These are phyloP conservation scores for Aspergillus uvarum DNA, from an alignment of 2,329 filamentous ascomycete genomes.

Conservation along the genomic window DNA sequence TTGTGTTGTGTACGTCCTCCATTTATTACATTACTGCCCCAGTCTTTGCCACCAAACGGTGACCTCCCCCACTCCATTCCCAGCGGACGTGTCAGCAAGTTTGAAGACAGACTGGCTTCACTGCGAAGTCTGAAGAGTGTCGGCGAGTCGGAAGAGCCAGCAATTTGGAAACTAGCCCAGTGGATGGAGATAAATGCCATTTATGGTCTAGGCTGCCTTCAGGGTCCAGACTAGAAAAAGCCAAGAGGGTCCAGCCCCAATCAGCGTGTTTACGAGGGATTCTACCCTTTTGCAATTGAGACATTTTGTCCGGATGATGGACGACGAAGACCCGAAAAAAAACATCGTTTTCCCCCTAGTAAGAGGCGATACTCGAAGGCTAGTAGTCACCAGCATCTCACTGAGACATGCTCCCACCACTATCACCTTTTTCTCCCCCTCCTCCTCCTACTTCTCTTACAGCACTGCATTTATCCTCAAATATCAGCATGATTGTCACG, in stretches of 20 bases:
- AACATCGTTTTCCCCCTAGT: background rate
- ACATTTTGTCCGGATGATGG: constrained; percentile 11
- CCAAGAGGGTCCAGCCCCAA: constrained; percentile 19
- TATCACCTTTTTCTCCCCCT: background rate
- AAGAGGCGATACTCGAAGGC: background rate
- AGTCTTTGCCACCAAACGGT: background rate
- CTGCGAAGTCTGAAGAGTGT: background rate
- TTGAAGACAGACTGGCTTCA: too few species aligned
- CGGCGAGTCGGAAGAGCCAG: background rate
- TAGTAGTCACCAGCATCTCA: background rate
- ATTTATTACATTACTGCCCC: too few species aligned
- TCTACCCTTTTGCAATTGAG: constrained; percentile 1
- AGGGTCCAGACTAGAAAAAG: constrained; percentile 24
- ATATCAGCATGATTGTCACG: background rate
- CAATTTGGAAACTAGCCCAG: background rate
- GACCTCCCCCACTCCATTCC: background rate
- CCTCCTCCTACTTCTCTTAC: too few species aligned
- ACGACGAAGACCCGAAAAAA: background rate
- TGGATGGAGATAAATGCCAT: background rate
- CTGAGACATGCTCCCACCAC: constrained; percentile 3
- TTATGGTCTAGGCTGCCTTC: background rate
- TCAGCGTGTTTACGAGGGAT: background rate
- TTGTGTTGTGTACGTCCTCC: too few species aligned
- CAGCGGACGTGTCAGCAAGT: background rate
- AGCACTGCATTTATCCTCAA: too few species aligned